Evolutionary conservation across 106 monocot genomes (phyloP).

Genomic region (Agapanthus africanus): DNA sequence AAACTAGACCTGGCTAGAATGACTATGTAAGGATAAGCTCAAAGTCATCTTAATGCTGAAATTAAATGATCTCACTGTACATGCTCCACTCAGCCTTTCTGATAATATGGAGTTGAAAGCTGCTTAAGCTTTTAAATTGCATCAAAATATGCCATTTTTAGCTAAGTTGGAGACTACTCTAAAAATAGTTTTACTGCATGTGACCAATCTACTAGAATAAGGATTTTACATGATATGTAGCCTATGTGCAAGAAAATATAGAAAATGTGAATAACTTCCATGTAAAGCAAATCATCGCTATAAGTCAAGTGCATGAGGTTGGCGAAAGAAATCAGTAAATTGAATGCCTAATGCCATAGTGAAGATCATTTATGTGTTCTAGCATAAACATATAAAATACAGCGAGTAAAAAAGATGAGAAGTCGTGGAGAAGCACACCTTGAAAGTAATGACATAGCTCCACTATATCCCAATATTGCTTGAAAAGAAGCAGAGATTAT

Average conservation of each 20-base stretch:
- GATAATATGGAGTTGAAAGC: background rate
- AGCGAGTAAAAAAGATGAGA: background rate
- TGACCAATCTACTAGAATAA: too few relatives aligned
- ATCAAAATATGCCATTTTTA: background rate
- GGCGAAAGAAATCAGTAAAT: background rate
- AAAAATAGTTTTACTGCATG: background rate
- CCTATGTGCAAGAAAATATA: background rate
- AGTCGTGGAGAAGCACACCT: constrained; percentile 34
- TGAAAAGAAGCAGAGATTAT: constrained; percentile 91
- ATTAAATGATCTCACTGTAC: background rate
- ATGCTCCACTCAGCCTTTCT: background rate
- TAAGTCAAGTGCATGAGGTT: background rate
- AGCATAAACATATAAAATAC: background rate
- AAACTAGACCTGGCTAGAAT: background rate
- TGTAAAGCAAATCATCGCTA: background rate
- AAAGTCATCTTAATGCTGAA: background rate
- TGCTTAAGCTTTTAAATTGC: background rate
- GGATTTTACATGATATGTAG: background rate
- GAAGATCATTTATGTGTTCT: background rate
- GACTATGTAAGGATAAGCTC: background rate
- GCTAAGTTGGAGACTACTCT: background rate
- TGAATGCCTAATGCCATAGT: background rate
- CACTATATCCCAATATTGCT: constrained; percentile 81
- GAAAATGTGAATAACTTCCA: background rate
- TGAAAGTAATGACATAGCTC: constrained; percentile 66